Percentiles rank a stretch among this genome's conserved stretches.
phyloP scores from a whole-genome alignment of 371 early-diverging fungal species.

The Syncephalastrum contaminatum region DNA sequence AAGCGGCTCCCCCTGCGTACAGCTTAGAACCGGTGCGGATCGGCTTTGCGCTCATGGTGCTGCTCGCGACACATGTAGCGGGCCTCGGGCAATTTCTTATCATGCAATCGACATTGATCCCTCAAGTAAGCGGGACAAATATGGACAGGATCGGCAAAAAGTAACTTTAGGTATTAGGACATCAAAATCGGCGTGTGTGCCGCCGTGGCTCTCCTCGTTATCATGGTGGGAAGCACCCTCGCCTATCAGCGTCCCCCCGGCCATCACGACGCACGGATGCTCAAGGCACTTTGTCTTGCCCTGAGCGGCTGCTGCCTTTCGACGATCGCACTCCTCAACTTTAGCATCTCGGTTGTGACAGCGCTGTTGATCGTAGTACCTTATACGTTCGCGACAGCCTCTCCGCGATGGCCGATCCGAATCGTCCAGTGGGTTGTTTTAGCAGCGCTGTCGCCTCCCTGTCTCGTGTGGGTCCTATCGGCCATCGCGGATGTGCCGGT shows the following conservation, averaged over 20 bases:
- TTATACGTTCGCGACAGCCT: conserved; percentile 57
- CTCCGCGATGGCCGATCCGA: conserved; percentile 18
- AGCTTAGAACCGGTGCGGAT: conserved; percentile 27
- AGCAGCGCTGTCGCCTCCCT: conserved; percentile 51
- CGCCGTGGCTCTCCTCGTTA: neutral
- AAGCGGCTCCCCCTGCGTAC: conserved; percentile 25
- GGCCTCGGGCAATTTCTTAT: conserved; percentile 39
- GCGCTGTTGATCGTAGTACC: conserved; percentile 70
- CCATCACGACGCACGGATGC: conserved; percentile 43
- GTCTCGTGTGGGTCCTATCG: conserved; percentile 34
- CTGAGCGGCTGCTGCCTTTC: conserved; percentile 72
- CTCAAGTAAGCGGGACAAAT: neutral
- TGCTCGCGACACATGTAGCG: conserved; percentile 31
- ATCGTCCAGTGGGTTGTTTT: conserved; percentile 40
- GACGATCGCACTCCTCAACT: conserved; percentile 80
- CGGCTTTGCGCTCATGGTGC: conserved; percentile 33
- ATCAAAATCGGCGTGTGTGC: no score
- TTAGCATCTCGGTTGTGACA: conserved; percentile 74
- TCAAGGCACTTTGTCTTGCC: conserved; percentile 71
- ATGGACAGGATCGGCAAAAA: conserved; percentile 9
- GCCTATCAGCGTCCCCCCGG: conserved; percentile 15
- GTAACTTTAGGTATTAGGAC: no score
- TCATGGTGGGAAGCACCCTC: conserved; percentile 1
- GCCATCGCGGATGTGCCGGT: conserved; percentile 24
- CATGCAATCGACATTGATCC: conserved; percentile 24